Conservation (phyloP, 2,329 filamentous ascomycete species). For the Apiospora hydei region DNA sequence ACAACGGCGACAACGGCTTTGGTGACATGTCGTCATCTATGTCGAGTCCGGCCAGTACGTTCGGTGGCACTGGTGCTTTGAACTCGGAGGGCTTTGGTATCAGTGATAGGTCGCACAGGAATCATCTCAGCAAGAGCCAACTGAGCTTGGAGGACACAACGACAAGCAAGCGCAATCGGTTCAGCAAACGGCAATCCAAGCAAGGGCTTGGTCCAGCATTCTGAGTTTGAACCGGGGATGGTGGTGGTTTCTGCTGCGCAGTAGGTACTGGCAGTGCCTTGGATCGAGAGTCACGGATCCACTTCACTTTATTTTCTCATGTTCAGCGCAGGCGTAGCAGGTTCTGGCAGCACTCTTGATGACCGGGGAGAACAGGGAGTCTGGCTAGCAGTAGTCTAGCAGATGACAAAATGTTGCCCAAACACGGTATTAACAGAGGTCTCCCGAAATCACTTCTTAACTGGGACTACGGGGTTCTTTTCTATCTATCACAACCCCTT, state of each 20-base stretch:
- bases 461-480: background rate
- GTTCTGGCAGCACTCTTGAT: constrained; percentile 24
- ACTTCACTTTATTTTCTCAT: constrained; percentile 22
- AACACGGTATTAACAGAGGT: background rate
- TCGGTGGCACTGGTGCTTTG: constrained; percentile 63
- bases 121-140: constrained; percentile 67
- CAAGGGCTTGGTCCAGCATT: constrained; percentile 93
- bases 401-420: constrained; percentile 1
- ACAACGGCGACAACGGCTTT: constrained; percentile 70
- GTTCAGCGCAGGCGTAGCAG: constrained; percentile 28
- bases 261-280: background rate
- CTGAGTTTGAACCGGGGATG: constrained; percentile 48
- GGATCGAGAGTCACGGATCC: background rate
- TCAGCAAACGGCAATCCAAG: constrained; percentile 93
- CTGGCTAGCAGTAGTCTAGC: constrained; percentile 21
- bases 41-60: constrained; percentile 79
- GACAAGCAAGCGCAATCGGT: constrained; percentile 67
- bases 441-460: constrained; percentile 4
- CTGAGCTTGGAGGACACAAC: constrained; percentile 59
- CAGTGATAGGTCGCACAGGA: constrained; percentile 61
- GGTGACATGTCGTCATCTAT: constrained; percentile 73
- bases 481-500: background rate
- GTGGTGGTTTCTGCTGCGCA: constrained; percentile 13
- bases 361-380: background rate
- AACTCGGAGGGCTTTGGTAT: constrained; percentile 57